Conservation (phyloP, 306 rosid genomes). For the Pyrus pyrifolia region DNA sequence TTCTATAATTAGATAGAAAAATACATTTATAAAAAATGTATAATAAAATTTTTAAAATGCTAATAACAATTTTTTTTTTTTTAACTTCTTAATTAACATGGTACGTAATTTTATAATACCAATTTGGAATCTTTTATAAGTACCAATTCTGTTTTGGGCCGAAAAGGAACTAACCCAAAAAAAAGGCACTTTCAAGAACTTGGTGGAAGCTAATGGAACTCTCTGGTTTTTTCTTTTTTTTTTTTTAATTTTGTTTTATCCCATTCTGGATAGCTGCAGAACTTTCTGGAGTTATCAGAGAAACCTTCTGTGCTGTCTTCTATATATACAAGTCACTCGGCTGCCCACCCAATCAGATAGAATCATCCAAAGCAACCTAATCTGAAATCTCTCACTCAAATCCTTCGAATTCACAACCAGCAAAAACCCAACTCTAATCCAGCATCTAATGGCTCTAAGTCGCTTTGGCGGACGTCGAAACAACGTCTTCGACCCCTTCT, state of each 20-base stretch:
- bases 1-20: too few relatives aligned
- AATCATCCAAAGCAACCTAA: background rate
- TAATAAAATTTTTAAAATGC: too few relatives aligned
- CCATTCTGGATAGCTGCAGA: background rate
- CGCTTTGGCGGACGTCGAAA: constrained; percentile 17
- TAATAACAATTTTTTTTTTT: too few relatives aligned
- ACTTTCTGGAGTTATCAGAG: background rate
- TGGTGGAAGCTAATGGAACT: background rate
- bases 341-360: background rate
- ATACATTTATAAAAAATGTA: too few relatives aligned
- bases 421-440: background rate
- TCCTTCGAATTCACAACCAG: too few relatives aligned
- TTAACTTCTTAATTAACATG: too few relatives aligned
- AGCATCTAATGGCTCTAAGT: background rate
- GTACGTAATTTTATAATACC: too few relatives aligned
- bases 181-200: background rate
- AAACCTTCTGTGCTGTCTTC: background rate
- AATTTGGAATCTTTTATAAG: too few relatives aligned
- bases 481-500: constrained; percentile 28
- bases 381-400: background rate
- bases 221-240: background rate
- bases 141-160: background rate
- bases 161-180: background rate
- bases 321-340: too few relatives aligned
- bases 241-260: background rate